A percentile compares a stretch with the other conserved stretches of the same genome.
Conservation (phyloP, 768 basidiomycete species). For the Daedaleopsis nitida region DNA sequence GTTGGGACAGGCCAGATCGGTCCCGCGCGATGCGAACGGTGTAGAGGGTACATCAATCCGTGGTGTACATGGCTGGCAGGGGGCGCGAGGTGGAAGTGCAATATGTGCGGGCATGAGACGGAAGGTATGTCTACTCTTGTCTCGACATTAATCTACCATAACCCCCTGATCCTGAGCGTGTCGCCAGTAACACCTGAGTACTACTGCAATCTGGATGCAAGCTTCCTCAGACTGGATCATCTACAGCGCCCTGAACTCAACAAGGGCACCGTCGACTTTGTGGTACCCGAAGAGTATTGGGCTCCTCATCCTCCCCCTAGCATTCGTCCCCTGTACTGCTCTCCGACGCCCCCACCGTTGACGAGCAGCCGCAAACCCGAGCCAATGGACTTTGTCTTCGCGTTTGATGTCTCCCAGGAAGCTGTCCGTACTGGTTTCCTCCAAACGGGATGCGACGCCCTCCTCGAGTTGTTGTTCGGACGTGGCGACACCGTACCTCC, state of each 20-base stretch:
- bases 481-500: conserved; percentile 45
- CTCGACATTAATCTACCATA: conserved; percentile 6
- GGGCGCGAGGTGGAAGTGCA: conserved; percentile 89
- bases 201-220: conserved; percentile 81
- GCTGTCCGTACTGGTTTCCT: conserved; percentile 73
- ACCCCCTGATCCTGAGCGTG: background rate
- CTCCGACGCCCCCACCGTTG: conserved; percentile 46
- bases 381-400: conserved; percentile 81
- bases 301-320: conserved; percentile 65
- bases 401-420: conserved; percentile 78
- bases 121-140: conserved; percentile 57
- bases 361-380: conserved; percentile 52
- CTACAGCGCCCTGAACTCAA: conserved; percentile 81
- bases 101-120: conserved; percentile 84
- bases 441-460: conserved; percentile 58
- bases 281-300: conserved; percentile 81
- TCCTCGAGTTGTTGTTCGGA: conserved; percentile 70
- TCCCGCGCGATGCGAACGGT: conserved; percentile 82
- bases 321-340: conserved; percentile 54
- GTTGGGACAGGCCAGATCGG: conserved; percentile 72
- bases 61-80: conserved; percentile 88
- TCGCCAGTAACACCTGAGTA: conserved; percentile 73
- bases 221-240: conserved; percentile 78
- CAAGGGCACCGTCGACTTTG: conserved; percentile 91
- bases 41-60: conserved; percentile 90